Evolutionary conservation across 148 eudicot genomes (phyloP), one percentile per base, ranked within the genome.

Genomic region (Silene conica): DNA sequence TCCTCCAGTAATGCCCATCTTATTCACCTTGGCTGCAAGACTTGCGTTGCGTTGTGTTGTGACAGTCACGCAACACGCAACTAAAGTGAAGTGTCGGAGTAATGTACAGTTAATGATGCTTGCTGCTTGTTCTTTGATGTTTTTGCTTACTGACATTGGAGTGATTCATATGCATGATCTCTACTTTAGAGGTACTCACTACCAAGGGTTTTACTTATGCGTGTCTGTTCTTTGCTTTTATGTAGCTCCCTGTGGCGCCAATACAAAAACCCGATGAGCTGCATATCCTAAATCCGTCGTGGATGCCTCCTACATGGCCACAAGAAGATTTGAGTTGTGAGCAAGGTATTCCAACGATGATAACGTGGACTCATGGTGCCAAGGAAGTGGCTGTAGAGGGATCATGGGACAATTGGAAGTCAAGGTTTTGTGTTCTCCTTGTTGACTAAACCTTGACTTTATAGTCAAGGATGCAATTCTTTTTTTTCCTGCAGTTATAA

Each of bases 361-460:
- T 93, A 70, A 87, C 88, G 19, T 93, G 98, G 98, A 84, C 80
- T 74, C 80, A 81, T 65, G 89, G 84, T 71, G 98, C 87, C 65
- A 88, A 88, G 76, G 88, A 88, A 63, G 97, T 93, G 67, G 81
- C 85, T 52, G 85, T 93, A 61, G 91, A 88, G 83, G 98, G 98
- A 5, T 91, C 98, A 45, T 93, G 98, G 98, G 98, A 93, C 80
- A 78, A 85, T 63, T 93, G 97, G 97, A 88, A 83, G 75, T 81
- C 91, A 34, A 93, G 94, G 98, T 93, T 78, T 68, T 58, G 20
- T 23, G 2, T 4, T 61, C 19, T 41, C 20, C 76, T 68, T 22
- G 1, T 38, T 38, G 12, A 22, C 4, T 15, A 38, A 38, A 54
- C 70, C 62, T 23, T 22, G 12, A 25, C 72, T 19, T 28, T 25